Evolutionary conservation across 495 filamentous ascomycete genomes (phyloP), one percentile per base, ranked within the genome.

Genomic region (Venustampulla echinocandica): DNA sequence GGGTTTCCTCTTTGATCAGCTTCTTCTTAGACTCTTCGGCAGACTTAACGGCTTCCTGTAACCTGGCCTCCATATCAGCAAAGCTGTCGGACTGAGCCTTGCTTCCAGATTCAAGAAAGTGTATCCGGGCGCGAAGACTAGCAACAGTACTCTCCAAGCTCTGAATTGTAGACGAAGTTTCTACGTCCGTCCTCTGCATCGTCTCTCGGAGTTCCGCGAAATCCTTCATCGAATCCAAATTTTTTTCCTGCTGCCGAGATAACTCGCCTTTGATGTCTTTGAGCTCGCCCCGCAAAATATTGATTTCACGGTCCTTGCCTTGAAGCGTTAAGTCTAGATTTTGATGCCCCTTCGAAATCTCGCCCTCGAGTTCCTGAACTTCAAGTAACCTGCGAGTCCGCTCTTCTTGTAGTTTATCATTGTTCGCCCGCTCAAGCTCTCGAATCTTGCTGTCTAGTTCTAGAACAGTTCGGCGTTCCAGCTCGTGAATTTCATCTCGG

Each of bases 1-100:
- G 67, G 1, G 86, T 93, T 61, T 99, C 92, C 62, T 99, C 92
- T 45, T 77, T 83, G 40, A 92, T 82, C 22, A 99, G 67, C 59
- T 90, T 95, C 46, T 87, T 82, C 41, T 87, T 81, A 2, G 81
- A 79, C 33, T 76, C 71, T 22, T 81, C 75, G 3, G 79, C 84
- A 23, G 80, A 69, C 22, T 74, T 71, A 22, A 84, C 62, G 0
- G 89, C 89, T 28, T 90, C 83, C 59, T 85, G 82, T 61, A 94
- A 79, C 34, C 80, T 71, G 42, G 79, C 69, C 57, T 92, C 80
- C 61, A 94, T 76, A 15, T 79, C 74, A 21, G 84, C 79, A 59
- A 87, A 93, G 25, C 82, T 75, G 49, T 85, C 70, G 3, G 84
- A 87, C 59, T 95, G 87, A 24, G 86, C 81, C 61, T 94, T 85